phyloP scores from a whole-genome alignment of 306 rosid species.

The Gynostemma pentaphyllum region DNA sequence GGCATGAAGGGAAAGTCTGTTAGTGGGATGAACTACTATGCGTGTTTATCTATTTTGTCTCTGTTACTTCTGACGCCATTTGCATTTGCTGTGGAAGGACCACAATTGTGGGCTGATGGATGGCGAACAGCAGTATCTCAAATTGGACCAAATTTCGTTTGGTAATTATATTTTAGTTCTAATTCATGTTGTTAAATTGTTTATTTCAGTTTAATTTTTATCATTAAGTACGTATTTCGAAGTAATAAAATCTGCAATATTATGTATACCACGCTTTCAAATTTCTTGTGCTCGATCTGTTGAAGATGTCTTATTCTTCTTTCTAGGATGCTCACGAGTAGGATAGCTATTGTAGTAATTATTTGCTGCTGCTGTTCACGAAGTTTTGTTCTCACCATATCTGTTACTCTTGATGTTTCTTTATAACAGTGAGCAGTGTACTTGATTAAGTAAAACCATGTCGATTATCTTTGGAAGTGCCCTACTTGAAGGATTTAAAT shows the following conservation, averaged over 20 bases:
- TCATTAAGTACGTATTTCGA: not conserved
- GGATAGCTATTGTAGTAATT: too few relatives aligned
- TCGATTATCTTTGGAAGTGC: not conserved
- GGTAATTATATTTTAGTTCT: slow-evolving; percentile 31
- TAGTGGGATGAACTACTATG: slow-evolving; percentile 92
- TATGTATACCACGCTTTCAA: too few relatives aligned
- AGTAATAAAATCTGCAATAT: too few relatives aligned
- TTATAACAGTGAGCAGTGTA: not conserved
- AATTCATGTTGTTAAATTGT: not conserved
- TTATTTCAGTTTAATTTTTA: slow-evolving; percentile 6
- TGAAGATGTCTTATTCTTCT: too few relatives aligned
- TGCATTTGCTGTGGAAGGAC: slow-evolving; percentile 92
- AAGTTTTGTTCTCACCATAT: not conserved
- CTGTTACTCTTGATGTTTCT: not conserved
- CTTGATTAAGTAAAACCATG: not conserved
- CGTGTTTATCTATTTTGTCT: slow-evolving; percentile 76
- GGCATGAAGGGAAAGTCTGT: slow-evolving; percentile 95
- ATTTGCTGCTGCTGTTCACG: too few relatives aligned
- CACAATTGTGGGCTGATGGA: slow-evolving; percentile 80
- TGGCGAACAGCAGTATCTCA: slow-evolving; percentile 55
- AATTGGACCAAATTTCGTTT: slow-evolving; percentile 65
- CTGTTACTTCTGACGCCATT: slow-evolving; percentile 68
- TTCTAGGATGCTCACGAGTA: too few relatives aligned
- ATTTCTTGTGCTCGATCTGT: too few relatives aligned
- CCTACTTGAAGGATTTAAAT: not conserved